Evolutionary conservation across 2,329 filamentous ascomycete genomes (phyloP), one percentile per base, ranked within the genome.

Genomic region (Beauveria asiatica): DNA sequence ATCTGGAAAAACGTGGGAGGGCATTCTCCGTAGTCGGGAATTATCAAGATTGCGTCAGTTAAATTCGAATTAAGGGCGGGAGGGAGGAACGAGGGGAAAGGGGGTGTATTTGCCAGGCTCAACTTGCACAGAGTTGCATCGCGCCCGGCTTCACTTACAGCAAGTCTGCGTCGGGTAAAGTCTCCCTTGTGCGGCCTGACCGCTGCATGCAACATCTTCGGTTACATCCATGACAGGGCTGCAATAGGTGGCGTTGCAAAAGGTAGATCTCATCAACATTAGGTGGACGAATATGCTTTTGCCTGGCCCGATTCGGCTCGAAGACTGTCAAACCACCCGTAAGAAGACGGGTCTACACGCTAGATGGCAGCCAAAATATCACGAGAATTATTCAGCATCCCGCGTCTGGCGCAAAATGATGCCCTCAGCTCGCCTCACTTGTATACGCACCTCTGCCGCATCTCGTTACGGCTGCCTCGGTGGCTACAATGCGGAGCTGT

Each of bases 401-500:
- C 33, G 13, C 27, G 10, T 37, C n/a, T 39, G 25, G 3, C 25
- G n/a, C 13, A 37, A 19, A 57, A 57, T 16, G 16, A 27, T 39
- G 16, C 2, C 19, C 39, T 53, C 6, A 25, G 3, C 42, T 39
- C 19, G 4, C 51, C 21, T 27, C 1, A 13, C 19, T 19, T 9
- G 41, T 41, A 10, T 21, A 39, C 23, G 17, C 25, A 17, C 23
- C 19, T 23, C 21, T 23, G 17, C 37, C 11, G 7, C 53, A 33
- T n/a, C 19, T 44, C 23, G 39, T 45, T 11, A 51, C 27, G 17
- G 37, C 46, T 44, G 56, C 23, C 37, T 25, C 2, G 19, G 48
- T 59, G 56, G 56, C 56, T 21, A 23, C 21, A 55, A 55, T 55
- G 33, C 50, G 19, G 41, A 8, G 51, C 51, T 50, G 42, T 60